Percentiles rank a stretch among this genome's conserved stretches.
Evolutionary conservation across 106 monocot species (phyloP).

Genomic region (Narthecium ossifragum): DNA sequence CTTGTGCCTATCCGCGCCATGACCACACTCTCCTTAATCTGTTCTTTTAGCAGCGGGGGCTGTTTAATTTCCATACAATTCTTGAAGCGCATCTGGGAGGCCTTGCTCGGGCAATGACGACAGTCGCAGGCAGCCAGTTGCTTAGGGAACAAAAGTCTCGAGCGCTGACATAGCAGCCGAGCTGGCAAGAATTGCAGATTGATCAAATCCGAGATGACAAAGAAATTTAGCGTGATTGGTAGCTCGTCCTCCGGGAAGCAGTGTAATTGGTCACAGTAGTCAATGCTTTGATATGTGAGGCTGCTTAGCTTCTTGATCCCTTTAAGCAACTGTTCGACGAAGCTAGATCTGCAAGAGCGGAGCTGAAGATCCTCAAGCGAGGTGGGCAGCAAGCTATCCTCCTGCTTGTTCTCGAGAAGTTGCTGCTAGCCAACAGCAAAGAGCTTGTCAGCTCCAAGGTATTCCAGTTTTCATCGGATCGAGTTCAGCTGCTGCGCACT

Average conservation of each 20-base stretch:
- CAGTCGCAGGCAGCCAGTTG: no score
- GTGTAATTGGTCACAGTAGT: conserved; percentile 16
- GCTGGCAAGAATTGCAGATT: conserved; percentile 19
- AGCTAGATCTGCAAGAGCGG: conserved; percentile 15
- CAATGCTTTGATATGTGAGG: conserved; percentile 19
- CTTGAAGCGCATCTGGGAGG: no score
- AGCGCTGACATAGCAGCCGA: no score
- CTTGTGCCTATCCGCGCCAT: no score
- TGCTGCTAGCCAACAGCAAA: background rate
- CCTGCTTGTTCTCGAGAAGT: conserved; percentile 6
- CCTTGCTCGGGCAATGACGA: no score
- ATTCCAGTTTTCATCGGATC: no score
- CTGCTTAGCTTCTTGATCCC: conserved; percentile 7
- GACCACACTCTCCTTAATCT: no score
- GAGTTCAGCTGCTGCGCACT: conserved; percentile 17
- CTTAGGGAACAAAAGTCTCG: no score
- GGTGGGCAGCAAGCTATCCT: conserved; percentile 15
- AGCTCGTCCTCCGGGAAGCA: conserved; percentile 21
- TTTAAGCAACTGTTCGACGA: conserved; percentile 20
- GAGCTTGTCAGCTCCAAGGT: no score
- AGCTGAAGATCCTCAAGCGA: conserved; percentile 24
- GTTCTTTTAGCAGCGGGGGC: no score
- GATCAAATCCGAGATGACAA: conserved; percentile 14
- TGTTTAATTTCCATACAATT: no score
- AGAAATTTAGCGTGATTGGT: conserved; percentile 13